A percentile compares a stretch with the other conserved stretches of the same genome.
Conservation (phyloP, 768 basidiomycete species). For the Trametes cubensis region DNA sequence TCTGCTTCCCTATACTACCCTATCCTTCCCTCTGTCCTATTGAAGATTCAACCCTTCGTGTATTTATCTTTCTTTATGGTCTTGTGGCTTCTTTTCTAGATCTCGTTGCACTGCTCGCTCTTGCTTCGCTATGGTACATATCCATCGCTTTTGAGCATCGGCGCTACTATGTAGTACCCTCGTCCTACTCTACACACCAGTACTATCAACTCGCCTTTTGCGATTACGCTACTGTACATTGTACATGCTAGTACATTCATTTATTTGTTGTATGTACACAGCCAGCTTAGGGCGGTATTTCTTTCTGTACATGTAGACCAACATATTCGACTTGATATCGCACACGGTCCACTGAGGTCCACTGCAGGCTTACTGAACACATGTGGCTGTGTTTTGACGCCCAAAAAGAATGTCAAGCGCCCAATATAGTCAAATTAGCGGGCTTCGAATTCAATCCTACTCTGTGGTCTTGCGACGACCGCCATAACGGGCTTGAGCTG, state of each 20-base stretch:
- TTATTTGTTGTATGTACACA: neutral
- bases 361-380: too few species aligned
- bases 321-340: too few species aligned
- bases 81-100: neutral
- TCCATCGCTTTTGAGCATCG: neutral
- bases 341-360: neutral
- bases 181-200: too few species aligned
- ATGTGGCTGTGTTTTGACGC: neutral
- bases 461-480: too few species aligned
- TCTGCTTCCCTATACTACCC: too few species aligned
- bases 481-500: too few species aligned
- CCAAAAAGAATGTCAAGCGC: too few species aligned
- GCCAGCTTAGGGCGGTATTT: neutral
- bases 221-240: neutral
- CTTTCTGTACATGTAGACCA: neutral
- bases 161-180: too few species aligned
- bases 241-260: neutral
- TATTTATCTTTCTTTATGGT: neutral
- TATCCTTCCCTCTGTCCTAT: neutral
- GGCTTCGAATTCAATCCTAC: too few species aligned
- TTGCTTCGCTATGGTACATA: conserved; percentile 8
- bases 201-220: neutral
- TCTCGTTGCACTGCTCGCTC: neutral
- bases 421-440: too few species aligned
- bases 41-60: neutral